Conservation (phyloP, 768 basidiomycete genomes). For the Auriscalpium vulgare region DNA sequence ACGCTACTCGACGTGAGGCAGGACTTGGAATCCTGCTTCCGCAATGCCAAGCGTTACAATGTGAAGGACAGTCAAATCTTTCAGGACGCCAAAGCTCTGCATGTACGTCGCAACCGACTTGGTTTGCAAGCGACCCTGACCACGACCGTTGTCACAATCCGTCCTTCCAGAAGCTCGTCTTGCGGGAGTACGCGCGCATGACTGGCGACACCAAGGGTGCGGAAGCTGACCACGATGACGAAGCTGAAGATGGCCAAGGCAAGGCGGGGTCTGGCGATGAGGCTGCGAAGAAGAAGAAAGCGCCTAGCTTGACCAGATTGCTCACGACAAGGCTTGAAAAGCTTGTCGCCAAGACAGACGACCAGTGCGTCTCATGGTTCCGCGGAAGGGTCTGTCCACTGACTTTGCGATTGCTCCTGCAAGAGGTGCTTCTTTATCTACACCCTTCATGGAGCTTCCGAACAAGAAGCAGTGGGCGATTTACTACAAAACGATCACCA, state of each 20-base stretch:
- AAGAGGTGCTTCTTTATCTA: slow-evolving; percentile 61
- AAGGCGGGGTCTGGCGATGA: slow-evolving; percentile 37
- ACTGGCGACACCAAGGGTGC: slow-evolving; percentile 36
- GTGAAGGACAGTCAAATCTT: slow-evolving; percentile 71
- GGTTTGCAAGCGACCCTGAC: background rate
- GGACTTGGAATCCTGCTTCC: slow-evolving; percentile 73
- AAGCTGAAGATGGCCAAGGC: slow-evolving; percentile 33
- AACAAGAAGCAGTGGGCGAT: slow-evolving; percentile 69
- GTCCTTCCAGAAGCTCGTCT: slow-evolving; percentile 35
- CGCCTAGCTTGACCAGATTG: slow-evolving; percentile 55
- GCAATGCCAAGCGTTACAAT: slow-evolving; percentile 79
- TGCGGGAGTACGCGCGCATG: slow-evolving; percentile 38
- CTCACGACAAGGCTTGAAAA: slow-evolving; percentile 67
- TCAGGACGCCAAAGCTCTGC: slow-evolving; percentile 72
- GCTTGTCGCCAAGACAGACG: slow-evolving; percentile 63
- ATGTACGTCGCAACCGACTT: slow-evolving; percentile 40
- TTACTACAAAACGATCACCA: slow-evolving; percentile 76
- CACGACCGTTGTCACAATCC: background rate
- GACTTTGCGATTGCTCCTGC: background rate
- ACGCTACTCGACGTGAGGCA: slow-evolving; percentile 59
- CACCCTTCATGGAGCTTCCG: slow-evolving; percentile 81
- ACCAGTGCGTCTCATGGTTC: slow-evolving; percentile 41
- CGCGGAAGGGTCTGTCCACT: slow-evolving; percentile 1
- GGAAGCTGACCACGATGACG: slow-evolving; percentile 25
- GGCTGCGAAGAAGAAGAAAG: slow-evolving; percentile 44